Evolutionary conservation across 768 basidiomycete species (phyloP).

Genomic region (Lactifluus volemus): DNA sequence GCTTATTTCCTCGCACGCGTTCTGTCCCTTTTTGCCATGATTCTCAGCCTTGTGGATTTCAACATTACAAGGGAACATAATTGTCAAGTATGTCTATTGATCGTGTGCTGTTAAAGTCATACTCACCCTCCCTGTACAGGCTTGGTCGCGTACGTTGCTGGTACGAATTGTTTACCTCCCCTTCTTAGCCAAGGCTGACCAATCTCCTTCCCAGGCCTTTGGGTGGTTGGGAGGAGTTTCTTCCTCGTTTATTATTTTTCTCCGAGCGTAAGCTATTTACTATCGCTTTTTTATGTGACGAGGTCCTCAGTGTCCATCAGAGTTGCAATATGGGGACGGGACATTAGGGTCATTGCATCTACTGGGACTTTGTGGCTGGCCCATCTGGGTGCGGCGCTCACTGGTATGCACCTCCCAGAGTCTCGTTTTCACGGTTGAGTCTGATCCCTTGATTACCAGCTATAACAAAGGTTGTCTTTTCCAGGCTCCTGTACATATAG

Average conservation of each 20-base stretch:
- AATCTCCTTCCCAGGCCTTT: background rate
- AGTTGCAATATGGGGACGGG: constrained; percentile 15
- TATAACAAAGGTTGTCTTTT: background rate
- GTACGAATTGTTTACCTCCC: background rate
- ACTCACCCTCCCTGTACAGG: background rate
- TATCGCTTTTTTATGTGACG: background rate
- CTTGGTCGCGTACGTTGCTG: constrained; percentile 11
- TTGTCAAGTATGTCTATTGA: constrained; percentile 1
- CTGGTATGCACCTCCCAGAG: background rate
- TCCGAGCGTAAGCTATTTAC: constrained; percentile 8
- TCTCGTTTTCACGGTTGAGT: background rate
- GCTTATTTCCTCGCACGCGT: constrained; percentile 3
- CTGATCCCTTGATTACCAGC: constrained; percentile 1
- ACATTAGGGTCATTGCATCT: background rate
- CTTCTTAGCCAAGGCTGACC: background rate
- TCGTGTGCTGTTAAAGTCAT: background rate
- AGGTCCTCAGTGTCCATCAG: background rate
- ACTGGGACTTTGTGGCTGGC: background rate
- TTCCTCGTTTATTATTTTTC: constrained; percentile 13
- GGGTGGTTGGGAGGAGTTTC: background rate
- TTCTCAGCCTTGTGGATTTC: constrained; percentile 9
- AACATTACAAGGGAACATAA: background rate
- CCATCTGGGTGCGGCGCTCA: background rate
- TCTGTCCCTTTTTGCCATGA: background rate
- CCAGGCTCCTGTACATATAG: background rate